phyloP scores from a whole-genome alignment of 2,329 filamentous ascomycete genomes.

The Chrysosphaeria jannelii region DNA sequence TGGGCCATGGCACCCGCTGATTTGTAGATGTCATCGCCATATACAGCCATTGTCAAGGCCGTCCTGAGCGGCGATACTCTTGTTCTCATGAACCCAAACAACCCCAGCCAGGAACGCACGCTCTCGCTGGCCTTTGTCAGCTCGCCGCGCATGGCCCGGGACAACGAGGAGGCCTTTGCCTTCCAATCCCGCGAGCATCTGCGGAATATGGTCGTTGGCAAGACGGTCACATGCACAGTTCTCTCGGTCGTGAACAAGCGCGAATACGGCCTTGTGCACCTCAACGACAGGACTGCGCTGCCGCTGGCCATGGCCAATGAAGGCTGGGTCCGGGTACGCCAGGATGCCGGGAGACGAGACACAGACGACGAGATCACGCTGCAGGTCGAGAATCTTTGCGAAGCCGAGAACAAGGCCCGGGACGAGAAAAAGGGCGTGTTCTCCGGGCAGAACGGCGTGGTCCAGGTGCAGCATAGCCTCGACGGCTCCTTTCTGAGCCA shows the following conservation, averaged over 20 bases:
- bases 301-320: slow-evolving; percentile 64
- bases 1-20: too few species aligned
- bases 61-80: slow-evolving; percentile 84
- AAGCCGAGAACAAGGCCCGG: slow-evolving; percentile 49
- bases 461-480: slow-evolving; percentile 59
- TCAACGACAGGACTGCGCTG: slow-evolving; percentile 46
- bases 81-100: slow-evolving; percentile 52
- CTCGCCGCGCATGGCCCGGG: slow-evolving; percentile 59
- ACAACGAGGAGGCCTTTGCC: slow-evolving; percentile 73
- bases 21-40: too few species aligned
- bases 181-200: slow-evolving; percentile 90
- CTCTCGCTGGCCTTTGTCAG: slow-evolving; percentile 81
- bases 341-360: slow-evolving; percentile 79
- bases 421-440: slow-evolving; percentile 57
- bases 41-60: slow-evolving; percentile 60
- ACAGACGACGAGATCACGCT: slow-evolving; percentile 46
- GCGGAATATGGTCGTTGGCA: slow-evolving; percentile 57
- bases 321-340: slow-evolving; percentile 77
- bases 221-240: slow-evolving; percentile 57
- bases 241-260: slow-evolving; percentile 66
- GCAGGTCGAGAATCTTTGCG: slow-evolving; percentile 48
- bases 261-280: slow-evolving; percentile 58
- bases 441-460: slow-evolving; percentile 30
- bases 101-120: slow-evolving; percentile 54
- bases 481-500: slow-evolving; percentile 51